phyloP scores from a whole-genome alignment of 2,329 filamentous ascomycete genomes.

The Cryoendolithus antarcticus region DNA sequence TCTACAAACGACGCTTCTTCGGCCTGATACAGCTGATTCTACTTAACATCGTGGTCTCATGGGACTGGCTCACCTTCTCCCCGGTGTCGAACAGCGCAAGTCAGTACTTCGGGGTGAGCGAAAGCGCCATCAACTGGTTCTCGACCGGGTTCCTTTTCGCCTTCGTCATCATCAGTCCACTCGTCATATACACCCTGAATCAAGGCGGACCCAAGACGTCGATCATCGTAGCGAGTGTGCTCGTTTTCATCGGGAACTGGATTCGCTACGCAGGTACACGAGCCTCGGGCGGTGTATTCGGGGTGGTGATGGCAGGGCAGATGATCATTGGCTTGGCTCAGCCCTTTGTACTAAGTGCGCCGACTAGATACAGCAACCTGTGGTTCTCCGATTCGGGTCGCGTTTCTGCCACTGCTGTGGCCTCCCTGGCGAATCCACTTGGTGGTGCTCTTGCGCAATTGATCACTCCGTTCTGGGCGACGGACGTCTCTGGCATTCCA shows the following conservation, averaged over 20 bases:
- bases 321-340: conserved; percentile 81
- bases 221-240: conserved; percentile 58
- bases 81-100: conserved; percentile 66
- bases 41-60: conserved; percentile 85
- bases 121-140: conserved; percentile 82
- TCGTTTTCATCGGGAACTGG: conserved; percentile 81
- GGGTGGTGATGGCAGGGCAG: conserved; percentile 78
- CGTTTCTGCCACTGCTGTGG: conserved; percentile 75
- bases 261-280: conserved; percentile 36
- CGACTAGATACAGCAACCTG: conserved; percentile 80
- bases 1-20: conserved; percentile 83
- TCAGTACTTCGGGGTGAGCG: conserved; percentile 60
- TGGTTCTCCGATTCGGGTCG: conserved; percentile 85
- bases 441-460: conserved; percentile 82
- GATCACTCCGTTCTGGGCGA: conserved; percentile 67
- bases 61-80: conserved; percentile 94
- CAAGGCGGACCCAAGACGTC: conserved; percentile 62
- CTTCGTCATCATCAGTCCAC: conserved; percentile 62
- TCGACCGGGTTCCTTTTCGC: conserved; percentile 78
- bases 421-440: conserved; percentile 77
- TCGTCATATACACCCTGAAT: conserved; percentile 64
- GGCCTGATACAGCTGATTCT: conserved; percentile 72
- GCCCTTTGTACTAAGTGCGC: conserved; percentile 80
- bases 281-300: conserved; percentile 38
- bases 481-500: conserved; percentile 52